A percentile compares a stretch with the other conserved stretches of the same genome.
Evolutionary conservation across 2,329 filamentous ascomycete species (phyloP).

Genomic region (Sporothrix sp.): DNA sequence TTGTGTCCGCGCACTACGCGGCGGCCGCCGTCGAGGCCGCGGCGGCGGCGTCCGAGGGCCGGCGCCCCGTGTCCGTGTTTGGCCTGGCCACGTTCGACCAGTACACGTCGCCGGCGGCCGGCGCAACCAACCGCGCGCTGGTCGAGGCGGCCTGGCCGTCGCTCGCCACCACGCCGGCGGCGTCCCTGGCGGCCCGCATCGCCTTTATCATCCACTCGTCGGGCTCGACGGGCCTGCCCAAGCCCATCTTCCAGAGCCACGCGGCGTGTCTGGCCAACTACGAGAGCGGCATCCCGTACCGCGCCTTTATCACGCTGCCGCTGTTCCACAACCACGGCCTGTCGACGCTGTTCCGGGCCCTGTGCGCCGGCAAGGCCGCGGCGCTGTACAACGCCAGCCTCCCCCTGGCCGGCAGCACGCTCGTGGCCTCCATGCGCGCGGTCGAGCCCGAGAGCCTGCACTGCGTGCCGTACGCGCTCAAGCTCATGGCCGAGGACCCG

Average conservation of each 20-base stretch:
- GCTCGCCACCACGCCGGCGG: constrained; percentile 20
- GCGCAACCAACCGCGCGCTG: constrained; percentile 15
- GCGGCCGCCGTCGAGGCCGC: background rate
- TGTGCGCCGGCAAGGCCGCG: constrained; percentile 40
- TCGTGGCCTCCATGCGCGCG: constrained; percentile 34
- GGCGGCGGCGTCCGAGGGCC: background rate
- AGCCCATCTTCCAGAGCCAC: constrained; percentile 52
- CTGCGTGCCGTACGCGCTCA: constrained; percentile 54
- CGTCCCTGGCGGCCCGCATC: constrained; percentile 14
- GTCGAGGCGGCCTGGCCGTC: constrained; percentile 19
- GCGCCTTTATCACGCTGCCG: constrained; percentile 45
- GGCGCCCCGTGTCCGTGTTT: background rate
- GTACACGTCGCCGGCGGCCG: background rate
- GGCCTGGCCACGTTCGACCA: background rate
- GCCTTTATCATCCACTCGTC: constrained; percentile 28
- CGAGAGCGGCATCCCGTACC: constrained; percentile 29
- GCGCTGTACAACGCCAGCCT: constrained; percentile 45
- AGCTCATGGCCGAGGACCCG: constrained; percentile 49
- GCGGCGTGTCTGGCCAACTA: constrained; percentile 39
- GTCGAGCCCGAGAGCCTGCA: constrained; percentile 42
- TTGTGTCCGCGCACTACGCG: background rate
- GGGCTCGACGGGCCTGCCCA: constrained; percentile 51
- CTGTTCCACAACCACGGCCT: constrained; percentile 52
- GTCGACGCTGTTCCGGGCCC: constrained; percentile 42
- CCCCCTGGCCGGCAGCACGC: constrained; percentile 36